Percentiles rank a stretch among this genome's conserved stretches.
phyloP scores from a whole-genome alignment of 2,329 filamentous ascomycete species.

The Calonectria honghensis region DNA sequence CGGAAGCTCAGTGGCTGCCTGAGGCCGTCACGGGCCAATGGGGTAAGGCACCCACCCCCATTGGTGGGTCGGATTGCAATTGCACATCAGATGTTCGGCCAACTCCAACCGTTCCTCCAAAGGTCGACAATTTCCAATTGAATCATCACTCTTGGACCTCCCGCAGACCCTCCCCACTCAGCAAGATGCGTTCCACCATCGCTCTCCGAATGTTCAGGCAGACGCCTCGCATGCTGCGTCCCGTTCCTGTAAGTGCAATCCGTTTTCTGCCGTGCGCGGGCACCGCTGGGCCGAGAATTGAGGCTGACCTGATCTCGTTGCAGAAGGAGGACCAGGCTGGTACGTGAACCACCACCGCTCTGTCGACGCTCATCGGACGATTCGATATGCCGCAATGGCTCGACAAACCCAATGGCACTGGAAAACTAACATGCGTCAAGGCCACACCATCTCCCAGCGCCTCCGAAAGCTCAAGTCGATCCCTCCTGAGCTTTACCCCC shows the following conservation, averaged over 20 bases:
- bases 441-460: constrained; percentile 97
- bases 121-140: constrained; percentile 59
- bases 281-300: constrained; percentile 39
- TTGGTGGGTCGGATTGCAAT: constrained; percentile 59
- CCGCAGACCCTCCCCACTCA: constrained; percentile 56
- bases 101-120: constrained; percentile 56
- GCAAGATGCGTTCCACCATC: constrained; percentile 79
- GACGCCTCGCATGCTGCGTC: constrained; percentile 79
- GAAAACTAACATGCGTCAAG: constrained; percentile 68
- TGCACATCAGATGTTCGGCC: constrained; percentile 61
- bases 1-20: constrained; percentile 61
- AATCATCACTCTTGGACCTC: constrained; percentile 56
- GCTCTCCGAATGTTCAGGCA: constrained; percentile 81
- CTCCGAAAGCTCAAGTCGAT: constrained; percentile 92
- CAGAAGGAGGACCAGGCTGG: constrained; percentile 81
- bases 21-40: constrained; percentile 61
- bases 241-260: constrained; percentile 79
- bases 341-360: constrained; percentile 66
- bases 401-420: constrained; percentile 44
- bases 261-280: not conserved
- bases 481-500: constrained; percentile 94
- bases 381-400: constrained; percentile 40
- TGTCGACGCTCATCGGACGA: constrained; percentile 41
- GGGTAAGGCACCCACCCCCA: constrained; percentile 59
- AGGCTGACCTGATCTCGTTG: constrained; percentile 53